A percentile compares a stretch with the other conserved stretches of the same genome.
phyloP scores from a whole-genome alignment of 1,284 basidiomycete genomes.

The Trametes pubescens region DNA sequence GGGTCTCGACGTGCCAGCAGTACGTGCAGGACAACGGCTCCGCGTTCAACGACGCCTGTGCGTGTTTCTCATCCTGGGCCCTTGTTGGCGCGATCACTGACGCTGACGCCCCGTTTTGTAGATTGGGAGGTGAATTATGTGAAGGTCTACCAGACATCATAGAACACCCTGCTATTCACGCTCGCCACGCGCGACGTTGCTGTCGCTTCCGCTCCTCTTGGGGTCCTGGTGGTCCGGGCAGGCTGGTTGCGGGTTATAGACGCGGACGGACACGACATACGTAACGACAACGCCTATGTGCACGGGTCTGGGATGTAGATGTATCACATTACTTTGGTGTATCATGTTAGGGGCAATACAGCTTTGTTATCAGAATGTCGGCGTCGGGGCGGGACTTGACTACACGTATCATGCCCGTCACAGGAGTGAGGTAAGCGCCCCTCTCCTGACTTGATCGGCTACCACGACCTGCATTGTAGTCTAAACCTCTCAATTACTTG shows the following conservation, averaged over 20 bases:
- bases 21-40: conserved; percentile 78
- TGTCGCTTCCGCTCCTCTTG: neutral
- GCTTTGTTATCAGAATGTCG: conserved; percentile 1
- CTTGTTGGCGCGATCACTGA: neutral
- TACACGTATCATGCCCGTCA: neutral
- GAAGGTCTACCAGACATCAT: conserved; percentile 63
- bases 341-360: conserved; percentile 9
- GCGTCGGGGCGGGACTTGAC: neutral
- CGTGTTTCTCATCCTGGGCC: conserved; percentile 43
- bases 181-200: neutral
- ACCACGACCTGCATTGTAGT: no score
- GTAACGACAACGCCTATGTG: conserved; percentile 6
- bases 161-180: conserved; percentile 5
- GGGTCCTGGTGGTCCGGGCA: neutral
- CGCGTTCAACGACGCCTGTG: conserved; percentile 81
- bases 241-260: neutral
- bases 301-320: neutral
- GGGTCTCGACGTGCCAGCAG: conserved; percentile 78
- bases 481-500: no score
- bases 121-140: conserved; percentile 83
- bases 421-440: no score
- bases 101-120: conserved; percentile 39
- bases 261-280: conserved; percentile 8
- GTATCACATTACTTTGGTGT: conserved; percentile 4
- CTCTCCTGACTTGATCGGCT: neutral